phyloP scores from a whole-genome alignment of 192 early-diverging fungal species.

The Gamsiella multidivaricata region DNA sequence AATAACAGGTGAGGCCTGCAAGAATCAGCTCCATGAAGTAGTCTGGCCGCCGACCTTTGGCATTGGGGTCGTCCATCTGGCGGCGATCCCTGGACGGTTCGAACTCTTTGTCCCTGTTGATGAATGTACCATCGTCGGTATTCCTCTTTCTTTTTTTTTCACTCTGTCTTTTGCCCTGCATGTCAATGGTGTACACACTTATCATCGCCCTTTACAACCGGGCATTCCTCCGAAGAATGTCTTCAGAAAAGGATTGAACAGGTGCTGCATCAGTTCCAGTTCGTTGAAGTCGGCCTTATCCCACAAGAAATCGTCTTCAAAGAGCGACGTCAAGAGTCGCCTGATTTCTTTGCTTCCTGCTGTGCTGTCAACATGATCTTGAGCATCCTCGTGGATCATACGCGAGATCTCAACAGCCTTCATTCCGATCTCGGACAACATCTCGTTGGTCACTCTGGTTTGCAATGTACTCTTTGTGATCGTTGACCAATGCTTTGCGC shows the following conservation, averaged over 20 bases:
- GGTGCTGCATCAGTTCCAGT: constrained; percentile 10
- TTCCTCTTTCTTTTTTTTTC: constrained; percentile 1
- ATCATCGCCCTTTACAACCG: constrained; percentile 15
- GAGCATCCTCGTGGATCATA: constrained; percentile 9
- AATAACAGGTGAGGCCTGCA: constrained; percentile 5
- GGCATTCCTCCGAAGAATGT: constrained; percentile 15
- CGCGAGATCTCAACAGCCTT: constrained; percentile 17
- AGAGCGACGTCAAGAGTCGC: constrained; percentile 16
- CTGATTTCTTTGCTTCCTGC: constrained; percentile 15
- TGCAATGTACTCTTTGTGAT: constrained; percentile 8
- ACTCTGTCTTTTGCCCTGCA: not conserved
- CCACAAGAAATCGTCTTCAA: constrained; percentile 21
- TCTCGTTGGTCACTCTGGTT: constrained; percentile 14
- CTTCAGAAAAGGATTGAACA: constrained; percentile 17
- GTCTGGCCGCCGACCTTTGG: constrained; percentile 10
- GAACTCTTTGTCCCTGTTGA: constrained; percentile 15
- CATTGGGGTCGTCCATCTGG: constrained; percentile 7
- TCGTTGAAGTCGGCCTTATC: constrained; percentile 15
- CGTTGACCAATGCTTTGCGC: constrained; percentile 9
- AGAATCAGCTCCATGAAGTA: constrained; percentile 9
- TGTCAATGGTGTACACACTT: constrained; percentile 8
- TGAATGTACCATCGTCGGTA: constrained; percentile 3
- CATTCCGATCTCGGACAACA: constrained; percentile 20
- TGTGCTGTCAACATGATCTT: constrained; percentile 14
- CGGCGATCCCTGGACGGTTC: constrained; percentile 2